Conservation (phyloP, 2,329 filamentous ascomycete species). For the Rutstroemia sydowiana region DNA sequence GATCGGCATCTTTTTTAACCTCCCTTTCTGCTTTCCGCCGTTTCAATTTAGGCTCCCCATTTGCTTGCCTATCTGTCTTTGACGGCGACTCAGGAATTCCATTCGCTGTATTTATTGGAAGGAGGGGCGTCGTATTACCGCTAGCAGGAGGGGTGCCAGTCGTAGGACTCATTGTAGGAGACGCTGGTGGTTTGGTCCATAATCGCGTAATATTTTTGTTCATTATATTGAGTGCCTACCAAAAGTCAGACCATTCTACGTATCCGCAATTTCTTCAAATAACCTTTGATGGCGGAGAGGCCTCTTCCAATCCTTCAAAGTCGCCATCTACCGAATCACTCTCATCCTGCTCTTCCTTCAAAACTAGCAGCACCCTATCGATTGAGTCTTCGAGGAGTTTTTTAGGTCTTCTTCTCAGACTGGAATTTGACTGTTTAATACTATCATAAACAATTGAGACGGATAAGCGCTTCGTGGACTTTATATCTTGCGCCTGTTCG, state of each 20-base stretch:
- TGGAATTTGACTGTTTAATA: slow-evolving; percentile 81
- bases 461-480: slow-evolving; percentile 43
- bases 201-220: slow-evolving; percentile 57
- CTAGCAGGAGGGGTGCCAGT: slow-evolving; percentile 17
- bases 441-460: slow-evolving; percentile 63
- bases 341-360: slow-evolving; percentile 46
- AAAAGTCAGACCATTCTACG: background rate
- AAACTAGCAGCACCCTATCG: slow-evolving; percentile 68
- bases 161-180: slow-evolving; percentile 18
- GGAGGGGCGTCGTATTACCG: slow-evolving; percentile 14
- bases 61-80: slow-evolving; percentile 45
- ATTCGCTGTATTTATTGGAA: slow-evolving; percentile 19
- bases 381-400: slow-evolving; percentile 77
- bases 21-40: slow-evolving; percentile 48
- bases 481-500: slow-evolving; percentile 47
- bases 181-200: slow-evolving; percentile 40
- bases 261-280: background rate
- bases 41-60: slow-evolving; percentile 62
- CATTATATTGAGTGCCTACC: slow-evolving; percentile 51
- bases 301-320: slow-evolving; percentile 40
- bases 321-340: slow-evolving; percentile 42
- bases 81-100: slow-evolving; percentile 21
- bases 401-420: slow-evolving; percentile 74
- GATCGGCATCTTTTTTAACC: slow-evolving; percentile 46
- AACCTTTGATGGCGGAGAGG: slow-evolving; percentile 25